Base-by-base conservation (phyloP, 495 filamentous ascomycete genomes). In the Aspergillus haitiensis region DNA sequence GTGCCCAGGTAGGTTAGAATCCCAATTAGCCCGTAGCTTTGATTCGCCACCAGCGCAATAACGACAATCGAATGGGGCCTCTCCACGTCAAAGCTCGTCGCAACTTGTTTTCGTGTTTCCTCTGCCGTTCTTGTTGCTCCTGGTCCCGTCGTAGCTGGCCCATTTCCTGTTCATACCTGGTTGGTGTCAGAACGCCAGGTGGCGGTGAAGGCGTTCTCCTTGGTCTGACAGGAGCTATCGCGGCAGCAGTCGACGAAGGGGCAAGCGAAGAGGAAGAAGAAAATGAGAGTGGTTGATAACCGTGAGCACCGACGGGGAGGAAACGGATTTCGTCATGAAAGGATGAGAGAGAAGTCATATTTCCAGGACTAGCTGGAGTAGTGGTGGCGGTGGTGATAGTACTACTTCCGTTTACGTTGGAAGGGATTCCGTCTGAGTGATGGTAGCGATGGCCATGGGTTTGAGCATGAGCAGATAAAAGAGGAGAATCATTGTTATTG, bases 111-210 rank as follows among this genome's bases (percentile, higher is more conserved):
- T 39, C 21, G 11, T 31, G 21, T 39, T 53, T 51, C 12, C 44
- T 21, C 15, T 42, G 9, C 15, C 15, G 39, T 27, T 54, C 27
- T 31, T 52, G 12, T 6, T 39, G 27, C 2, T 60, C 47, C 35
- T 52, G 21, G 7, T 53, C 48, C 34, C 13, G 31, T 13, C 36
- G 33, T 21, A 44, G 51, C 7, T 51, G 57, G 21, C 21, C 21
- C 7, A 46, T 53, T 33, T 64, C 48, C 44, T 55, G 52, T 45
- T 55, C 52, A 42, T 68, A 65, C 6, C 59, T 55, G 7, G 51
- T 49, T 10, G 66, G 66, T 2, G 66, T 68, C 31, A 68, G 46
- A 40, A 65, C 61, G 2, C 61, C 55, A 0, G 48, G 52, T 3
- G 66, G 66, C 15, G 50, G 58, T 42, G 49, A 27, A 7, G 58